phyloP scores from a whole-genome alignment of 768 basidiomycete species.

The Boletus vermiculosoides region DNA sequence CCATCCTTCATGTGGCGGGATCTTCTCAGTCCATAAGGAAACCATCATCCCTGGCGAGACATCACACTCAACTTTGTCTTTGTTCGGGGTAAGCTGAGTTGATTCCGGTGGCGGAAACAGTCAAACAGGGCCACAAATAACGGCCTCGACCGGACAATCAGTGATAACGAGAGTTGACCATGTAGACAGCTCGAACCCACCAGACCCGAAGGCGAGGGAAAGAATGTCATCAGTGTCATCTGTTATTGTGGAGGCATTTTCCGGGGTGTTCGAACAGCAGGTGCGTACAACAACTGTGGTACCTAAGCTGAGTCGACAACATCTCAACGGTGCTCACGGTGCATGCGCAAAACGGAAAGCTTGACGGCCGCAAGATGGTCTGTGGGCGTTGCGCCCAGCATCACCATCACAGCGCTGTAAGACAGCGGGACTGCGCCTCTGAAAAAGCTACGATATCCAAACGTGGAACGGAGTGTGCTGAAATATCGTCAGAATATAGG shows the following conservation, averaged over 20 bases:
- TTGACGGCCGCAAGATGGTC: not conserved
- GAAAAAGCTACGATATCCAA: not conserved
- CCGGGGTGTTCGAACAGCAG: not conserved
- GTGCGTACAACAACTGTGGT: no score
- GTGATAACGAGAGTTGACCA: not conserved
- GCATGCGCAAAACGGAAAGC: conserved; percentile 14
- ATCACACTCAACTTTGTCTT: conserved; percentile 4
- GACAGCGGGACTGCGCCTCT: conserved; percentile 19
- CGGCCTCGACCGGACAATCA: no score
- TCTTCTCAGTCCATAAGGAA: conserved; percentile 1
- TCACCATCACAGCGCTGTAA: conserved; percentile 4
- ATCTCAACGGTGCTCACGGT: not conserved
- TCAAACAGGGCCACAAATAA: no score
- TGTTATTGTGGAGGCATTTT: not conserved
- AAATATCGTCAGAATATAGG: conserved; percentile 11
- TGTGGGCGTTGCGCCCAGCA: conserved; percentile 10
- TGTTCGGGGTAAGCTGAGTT: no score
- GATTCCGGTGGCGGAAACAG: no score
- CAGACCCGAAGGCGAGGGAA: not conserved
- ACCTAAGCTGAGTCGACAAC: not conserved
- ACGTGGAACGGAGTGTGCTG: not conserved
- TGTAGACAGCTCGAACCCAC: not conserved
- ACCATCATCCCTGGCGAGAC: no score
- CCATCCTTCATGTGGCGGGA: no score
- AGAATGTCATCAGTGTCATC: not conserved